A percentile compares a stretch with the other conserved stretches of the same genome.
Evolutionary conservation across 73 alveolate genomes (phyloP).

Genomic region (Paramecium sexaurelia): DNA sequence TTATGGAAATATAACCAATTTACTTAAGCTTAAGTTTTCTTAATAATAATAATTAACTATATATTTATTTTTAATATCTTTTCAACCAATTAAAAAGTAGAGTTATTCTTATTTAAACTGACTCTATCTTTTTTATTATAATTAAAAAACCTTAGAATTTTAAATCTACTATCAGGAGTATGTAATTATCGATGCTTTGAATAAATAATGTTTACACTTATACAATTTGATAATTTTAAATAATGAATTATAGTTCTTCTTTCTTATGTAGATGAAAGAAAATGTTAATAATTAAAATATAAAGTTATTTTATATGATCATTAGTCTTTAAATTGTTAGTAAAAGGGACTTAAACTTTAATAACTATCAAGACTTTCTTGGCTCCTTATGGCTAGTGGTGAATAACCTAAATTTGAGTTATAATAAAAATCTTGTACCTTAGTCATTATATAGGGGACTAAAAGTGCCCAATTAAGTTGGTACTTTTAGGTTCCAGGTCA

Average conservation of each 20-base stretch:
- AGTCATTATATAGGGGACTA: neutral
- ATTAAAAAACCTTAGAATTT: neutral
- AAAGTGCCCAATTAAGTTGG: neutral
- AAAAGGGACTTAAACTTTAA: neutral
- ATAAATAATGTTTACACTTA: neutral
- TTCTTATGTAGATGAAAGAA: neutral
- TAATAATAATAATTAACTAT: too few relatives aligned
- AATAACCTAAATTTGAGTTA: neutral
- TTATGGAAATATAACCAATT: too few relatives aligned
- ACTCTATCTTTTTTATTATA: too few relatives aligned
- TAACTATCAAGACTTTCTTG: constrained; percentile 16
- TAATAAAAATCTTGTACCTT: neutral
- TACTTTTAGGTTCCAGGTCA: neutral
- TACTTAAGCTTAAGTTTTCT: too few relatives aligned
- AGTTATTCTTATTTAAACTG: neutral
- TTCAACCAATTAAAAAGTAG: neutral
- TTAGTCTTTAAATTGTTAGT: neutral
- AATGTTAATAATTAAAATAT: neutral
- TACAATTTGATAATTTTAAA: neutral
- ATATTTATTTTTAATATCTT: neutral
- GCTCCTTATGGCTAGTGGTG: neutral
- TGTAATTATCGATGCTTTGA: neutral
- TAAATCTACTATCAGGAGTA: neutral
- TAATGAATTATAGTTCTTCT: neutral
- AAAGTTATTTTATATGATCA: neutral